Evolutionary conservation across 306 rosid genomes (phyloP), one percentile per base, ranked within the genome.

Genomic region (Chamaecrista fasciculata): DNA sequence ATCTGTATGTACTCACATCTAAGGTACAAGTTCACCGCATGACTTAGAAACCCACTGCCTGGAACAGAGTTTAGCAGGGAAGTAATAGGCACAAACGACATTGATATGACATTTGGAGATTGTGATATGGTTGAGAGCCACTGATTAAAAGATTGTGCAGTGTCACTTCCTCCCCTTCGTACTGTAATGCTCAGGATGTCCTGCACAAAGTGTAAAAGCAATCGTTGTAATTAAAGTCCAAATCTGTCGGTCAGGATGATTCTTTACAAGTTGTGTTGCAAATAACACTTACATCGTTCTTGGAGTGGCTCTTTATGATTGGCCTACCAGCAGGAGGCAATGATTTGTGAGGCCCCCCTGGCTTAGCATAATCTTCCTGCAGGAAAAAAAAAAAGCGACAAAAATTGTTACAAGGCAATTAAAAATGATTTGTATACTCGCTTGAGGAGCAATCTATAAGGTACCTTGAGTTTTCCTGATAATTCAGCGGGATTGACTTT

Each of bases 81-180:
- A 48, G 96, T 91, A 67, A 94, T 85, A 5, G 99, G 97, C 64
- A 88, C 95, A 19, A 94, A 82, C 15, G 97, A 80, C 97, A 94
- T 81, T 16, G 88, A 88, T 69, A 88, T 71, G 68, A 82, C 92
- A 79, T 84, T 70, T 20, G 97, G 99, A 11, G 82, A 86, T 74
- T 81, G 73, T 57, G 92, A 72, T 81, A 94, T 85, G 70, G 99
- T 91, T 53, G 95, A 82, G 51, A 94, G 90, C 98, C 98, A 94
- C 69, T 78, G 68, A 47, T 81, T 94, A 78, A 80, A 90, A 62
- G 84, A 69, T 83, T 83, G 98, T 50, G 81, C 71, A 14, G 47
- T 1, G 77, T 91, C 90, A 58, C 76, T 23, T 20, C 98, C 98
- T 79, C 98, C 98, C 67, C 78, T 88, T 73, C 96, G 76, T 70